Evolutionary conservation across 257 asterid genomes (phyloP), one percentile per base, ranked within the genome.

Genomic region (Penstemon newberryi): DNA sequence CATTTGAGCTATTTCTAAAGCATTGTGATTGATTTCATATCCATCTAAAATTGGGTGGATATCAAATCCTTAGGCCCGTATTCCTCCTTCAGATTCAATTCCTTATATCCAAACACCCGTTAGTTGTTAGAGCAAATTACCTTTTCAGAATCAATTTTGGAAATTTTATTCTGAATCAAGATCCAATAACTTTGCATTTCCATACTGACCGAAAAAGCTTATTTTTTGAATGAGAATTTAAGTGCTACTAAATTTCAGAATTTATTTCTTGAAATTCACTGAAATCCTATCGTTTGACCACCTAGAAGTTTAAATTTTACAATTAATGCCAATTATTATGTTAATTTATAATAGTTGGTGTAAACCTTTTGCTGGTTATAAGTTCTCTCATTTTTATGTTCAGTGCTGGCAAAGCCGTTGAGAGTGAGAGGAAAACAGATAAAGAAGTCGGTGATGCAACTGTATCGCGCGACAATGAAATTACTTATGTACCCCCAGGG

Each of bases 331-430:
- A 40, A 61, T 39, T 57, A 57, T 8, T 56, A 5, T 18, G n/a
- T 50, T 18, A 42, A 40, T 65, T 36, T 72, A 41, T 10, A 25
- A 13, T 67, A 0, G 11, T 50, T 50, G 59, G 37, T 13, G 8
- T 19, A 4, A 42, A 33, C 63, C 55, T 11, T 41, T 47, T 65
- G 25, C 41, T 7, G 49, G 8, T 51, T 64, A 49, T 70, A 58
- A 71, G 41, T 50, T 66, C 43, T 40, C 6, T 6, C 10, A 5
- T 3, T 41, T 19, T 51, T 56, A 45, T 44, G 18, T 43, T 46
- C 85, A 92, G 98, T 40, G 78, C 56, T 76, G 86, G 81, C 60
- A 75, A 79, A 56, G 80, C 71, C 43, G 56, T 66, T 12, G 80
- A 87, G 49, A 78, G 79, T 8, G 75, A 69, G 74, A 78, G 69